These are phyloP conservation scores for Lojkania enalia DNA, from an alignment of 2,329 filamentous ascomycete species.

Conservation along the genomic window DNA sequence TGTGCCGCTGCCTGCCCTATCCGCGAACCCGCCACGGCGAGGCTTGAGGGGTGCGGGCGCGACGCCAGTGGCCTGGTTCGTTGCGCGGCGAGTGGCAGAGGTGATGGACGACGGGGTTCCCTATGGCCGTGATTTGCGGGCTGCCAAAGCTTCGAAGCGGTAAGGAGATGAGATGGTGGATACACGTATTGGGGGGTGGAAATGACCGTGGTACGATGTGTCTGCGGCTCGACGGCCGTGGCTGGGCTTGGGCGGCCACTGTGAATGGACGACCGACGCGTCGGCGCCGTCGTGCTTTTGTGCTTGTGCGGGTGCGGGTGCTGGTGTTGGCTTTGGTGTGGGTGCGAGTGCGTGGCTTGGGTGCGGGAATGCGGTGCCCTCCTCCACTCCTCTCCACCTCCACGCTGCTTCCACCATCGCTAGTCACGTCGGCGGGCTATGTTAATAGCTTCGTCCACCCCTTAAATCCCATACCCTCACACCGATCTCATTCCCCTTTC, in stretches of 20 bases:
- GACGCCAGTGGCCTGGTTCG: constrained; percentile 13
- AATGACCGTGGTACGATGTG: constrained; percentile 10
- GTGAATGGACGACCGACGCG: not conserved
- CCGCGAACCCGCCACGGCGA: constrained; percentile 10
- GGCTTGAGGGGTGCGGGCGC: constrained; percentile 15
- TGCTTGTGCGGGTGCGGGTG: too few relatives aligned
- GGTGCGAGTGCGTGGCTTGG: not conserved
- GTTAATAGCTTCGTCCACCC: not conserved
- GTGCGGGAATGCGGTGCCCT: constrained; percentile 7
- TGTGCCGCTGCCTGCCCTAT: too few relatives aligned
- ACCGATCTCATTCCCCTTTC: not conserved
- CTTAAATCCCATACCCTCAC: not conserved
- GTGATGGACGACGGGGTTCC: constrained; percentile 12
- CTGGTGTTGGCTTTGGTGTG: not conserved
- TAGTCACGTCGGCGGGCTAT: not conserved
- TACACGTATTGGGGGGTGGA: constrained; percentile 17
- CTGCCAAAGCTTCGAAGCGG: constrained; percentile 14
- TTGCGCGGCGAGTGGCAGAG: constrained; percentile 20
- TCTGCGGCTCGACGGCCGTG: not conserved
- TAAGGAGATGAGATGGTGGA: constrained; percentile 17
- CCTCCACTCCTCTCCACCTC: not conserved
- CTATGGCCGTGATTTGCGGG: constrained; percentile 14
- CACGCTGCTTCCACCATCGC: not conserved
- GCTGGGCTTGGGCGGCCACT: not conserved
- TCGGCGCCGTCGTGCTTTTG: not conserved